Conservation (phyloP, 371 early-diverging fungal species). For the Rhizopus microsporus region DNA sequence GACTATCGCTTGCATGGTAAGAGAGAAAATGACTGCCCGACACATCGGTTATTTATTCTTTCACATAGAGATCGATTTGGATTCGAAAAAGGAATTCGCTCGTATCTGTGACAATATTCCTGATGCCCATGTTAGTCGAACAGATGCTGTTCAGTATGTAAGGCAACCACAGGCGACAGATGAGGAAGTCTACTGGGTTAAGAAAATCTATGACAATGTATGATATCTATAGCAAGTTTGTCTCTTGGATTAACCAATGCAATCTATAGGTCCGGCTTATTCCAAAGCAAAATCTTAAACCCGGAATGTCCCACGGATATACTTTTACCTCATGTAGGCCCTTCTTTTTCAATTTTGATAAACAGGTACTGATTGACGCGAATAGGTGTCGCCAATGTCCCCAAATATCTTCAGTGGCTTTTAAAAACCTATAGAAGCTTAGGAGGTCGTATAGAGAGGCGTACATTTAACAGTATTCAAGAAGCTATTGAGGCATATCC, state of each 20-base stretch:
- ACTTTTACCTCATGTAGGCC: conserved; percentile 36
- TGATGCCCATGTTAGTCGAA: conserved; percentile 37
- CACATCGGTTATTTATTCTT: not conserved
- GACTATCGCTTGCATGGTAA: conserved; percentile 40
- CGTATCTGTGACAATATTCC: conserved; percentile 33
- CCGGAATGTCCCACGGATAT: conserved; percentile 26
- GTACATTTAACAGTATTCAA: conserved; percentile 51
- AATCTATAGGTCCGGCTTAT: conserved; percentile 24
- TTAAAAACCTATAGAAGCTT: conserved; percentile 44
- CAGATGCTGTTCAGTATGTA: conserved; percentile 28
- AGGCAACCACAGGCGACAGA: conserved; percentile 21
- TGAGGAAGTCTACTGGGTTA: conserved; percentile 36
- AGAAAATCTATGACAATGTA: conserved; percentile 36
- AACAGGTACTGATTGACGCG: not conserved
- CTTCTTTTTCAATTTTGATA: conserved; percentile 6
- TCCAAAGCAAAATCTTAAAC: conserved; percentile 24
- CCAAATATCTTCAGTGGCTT: conserved; percentile 70
- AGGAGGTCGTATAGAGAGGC: conserved; percentile 59
- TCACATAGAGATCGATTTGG: conserved; percentile 36
- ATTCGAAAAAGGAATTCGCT: conserved; percentile 36
- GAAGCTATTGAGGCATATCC: conserved; percentile 45
- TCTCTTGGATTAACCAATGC: not conserved
- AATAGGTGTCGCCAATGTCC: conserved; percentile 37
- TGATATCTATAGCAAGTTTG: not conserved
- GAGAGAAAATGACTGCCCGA: not conserved